phyloP scores from a whole-genome alignment of 148 eudicot species.

The Amaranthus palmeri region DNA sequence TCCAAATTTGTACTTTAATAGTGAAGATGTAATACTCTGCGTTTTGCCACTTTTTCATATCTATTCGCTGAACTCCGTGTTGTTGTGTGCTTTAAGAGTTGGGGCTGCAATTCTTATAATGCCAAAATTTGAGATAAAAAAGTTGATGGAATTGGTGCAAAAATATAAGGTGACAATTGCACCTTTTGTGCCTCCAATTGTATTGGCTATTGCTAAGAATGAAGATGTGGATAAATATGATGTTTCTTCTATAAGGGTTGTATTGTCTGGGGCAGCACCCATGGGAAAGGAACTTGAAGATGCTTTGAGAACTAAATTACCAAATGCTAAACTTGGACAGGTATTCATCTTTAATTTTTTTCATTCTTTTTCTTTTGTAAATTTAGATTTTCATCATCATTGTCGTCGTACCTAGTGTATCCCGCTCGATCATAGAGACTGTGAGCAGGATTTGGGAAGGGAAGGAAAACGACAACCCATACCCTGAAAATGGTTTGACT shows the following conservation, averaged over 20 bases:
- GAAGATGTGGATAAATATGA: slow-evolving; percentile 55
- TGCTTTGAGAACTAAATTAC: slow-evolving; percentile 52
- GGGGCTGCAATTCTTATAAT: slow-evolving; percentile 69
- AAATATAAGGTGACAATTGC: slow-evolving; percentile 69
- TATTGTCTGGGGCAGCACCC: slow-evolving; percentile 89
- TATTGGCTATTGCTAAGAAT: slow-evolving; percentile 66
- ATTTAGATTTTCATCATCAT: too few relatives aligned
- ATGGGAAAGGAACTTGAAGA: slow-evolving; percentile 83
- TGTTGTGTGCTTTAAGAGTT: slow-evolving; percentile 62
- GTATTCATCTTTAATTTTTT: slow-evolving; percentile 24
- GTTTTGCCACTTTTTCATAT: slow-evolving; percentile 87
- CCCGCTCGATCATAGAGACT: too few relatives aligned
- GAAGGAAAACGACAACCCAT: too few relatives aligned
- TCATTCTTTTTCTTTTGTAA: too few relatives aligned
- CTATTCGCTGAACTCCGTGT: slow-evolving; percentile 65
- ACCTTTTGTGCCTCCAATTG: slow-evolving; percentile 83
- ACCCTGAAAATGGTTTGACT: too few relatives aligned
- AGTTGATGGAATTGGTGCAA: slow-evolving; percentile 59
- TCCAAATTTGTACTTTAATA: slow-evolving; percentile 56
- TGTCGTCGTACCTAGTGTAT: too few relatives aligned
- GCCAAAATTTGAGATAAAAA: slow-evolving; percentile 68
- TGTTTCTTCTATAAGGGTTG: slow-evolving; percentile 54
- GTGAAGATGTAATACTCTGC: slow-evolving; percentile 64
- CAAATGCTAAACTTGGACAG: slow-evolving; percentile 87
- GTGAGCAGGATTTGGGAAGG: too few relatives aligned